These are phyloP conservation scores for Evernia prunastri DNA, from an alignment of 495 filamentous ascomycete species.

Conservation along the genomic window DNA sequence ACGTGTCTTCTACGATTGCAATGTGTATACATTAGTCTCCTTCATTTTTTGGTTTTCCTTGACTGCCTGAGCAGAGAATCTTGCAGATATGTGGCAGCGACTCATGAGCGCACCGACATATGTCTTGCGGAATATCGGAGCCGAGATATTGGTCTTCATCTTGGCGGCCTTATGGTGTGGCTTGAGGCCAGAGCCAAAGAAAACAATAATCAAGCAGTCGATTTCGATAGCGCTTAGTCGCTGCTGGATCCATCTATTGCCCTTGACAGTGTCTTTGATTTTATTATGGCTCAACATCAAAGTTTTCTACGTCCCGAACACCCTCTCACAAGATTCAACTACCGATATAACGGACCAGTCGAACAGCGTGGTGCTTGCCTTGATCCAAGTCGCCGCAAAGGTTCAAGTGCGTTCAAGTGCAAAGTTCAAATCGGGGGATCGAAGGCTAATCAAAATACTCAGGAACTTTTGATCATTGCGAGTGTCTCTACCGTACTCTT, in stretches of 20 bases:
- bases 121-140: background rate
- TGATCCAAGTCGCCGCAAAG: slow-evolving; percentile 21
- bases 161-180: background rate
- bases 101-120: background rate
- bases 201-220: background rate
- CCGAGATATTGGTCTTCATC: background rate
- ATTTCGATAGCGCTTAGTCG: background rate
- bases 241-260: slow-evolving; percentile 13
- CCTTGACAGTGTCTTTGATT: slow-evolving; percentile 9
- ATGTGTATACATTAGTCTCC: no score
- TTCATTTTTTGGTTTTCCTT: no score
- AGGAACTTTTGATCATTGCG: slow-evolving; percentile 19
- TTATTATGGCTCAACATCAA: slow-evolving; percentile 4
- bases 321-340: background rate
- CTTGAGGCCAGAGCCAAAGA: background rate
- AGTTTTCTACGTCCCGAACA: slow-evolving; percentile 14
- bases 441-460: background rate
- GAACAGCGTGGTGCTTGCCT: slow-evolving; percentile 11
- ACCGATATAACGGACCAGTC: background rate
- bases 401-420: slow-evolving; percentile 2
- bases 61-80: no score
- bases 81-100: no score
- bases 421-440: background rate
- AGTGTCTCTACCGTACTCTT: slow-evolving; percentile 4
- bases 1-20: no score